Base-by-base conservation (phyloP, 2,329 filamentous ascomycete genomes). In the Sarocladium strictum region DNA sequence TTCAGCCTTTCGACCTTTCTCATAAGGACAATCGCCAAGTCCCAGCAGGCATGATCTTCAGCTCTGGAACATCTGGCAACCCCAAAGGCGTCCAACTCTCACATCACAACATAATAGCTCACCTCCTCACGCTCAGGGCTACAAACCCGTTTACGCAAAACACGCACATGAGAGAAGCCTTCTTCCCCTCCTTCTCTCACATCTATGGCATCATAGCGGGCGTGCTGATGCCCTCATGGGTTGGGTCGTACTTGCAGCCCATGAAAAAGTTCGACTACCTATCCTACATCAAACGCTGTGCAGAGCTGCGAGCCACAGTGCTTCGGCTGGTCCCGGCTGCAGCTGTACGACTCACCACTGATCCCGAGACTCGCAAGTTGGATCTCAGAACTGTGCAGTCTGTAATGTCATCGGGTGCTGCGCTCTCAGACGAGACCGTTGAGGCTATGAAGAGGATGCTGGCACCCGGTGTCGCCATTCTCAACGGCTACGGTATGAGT, bases 401-500 rank as follows among this genome's bases (percentile, higher is more conserved):
- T 12, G 55, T 58, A 15, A 61, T 61, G 58, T 61, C 58, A 38
- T 60, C 62, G 2, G 62, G 60, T 6, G 60, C 62, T 3, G 53
- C 59, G 1, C 54, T 64, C 5, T 58, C 60, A 1, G 54, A 57
- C 2, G 57, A 61, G 17, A 62, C 58, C 2, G 56, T 61, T 7
- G n/a, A 40, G 2, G 54, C 53, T 4, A 33, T 63, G 23, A 53
- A 55, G 24, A 27, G 24, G 1, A 35, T 62, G 10, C 55, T 62
- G 3, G 45, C 57, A 9, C 56, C 55, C 6, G 53, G 50, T 2
- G 54, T 58, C 6, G 55, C 55, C 2, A 54, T 64, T 2, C 32
- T 62, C 2, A 63, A 64, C 41, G 62, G 62, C 0, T 63, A 62
- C 38, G 61, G 62, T 9, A 63, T 63, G 60, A 64, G 61, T 24